These are phyloP conservation scores for Vaccinium myrtillus DNA, from an alignment of 148 eudicot species.

Conservation along the genomic window DNA sequence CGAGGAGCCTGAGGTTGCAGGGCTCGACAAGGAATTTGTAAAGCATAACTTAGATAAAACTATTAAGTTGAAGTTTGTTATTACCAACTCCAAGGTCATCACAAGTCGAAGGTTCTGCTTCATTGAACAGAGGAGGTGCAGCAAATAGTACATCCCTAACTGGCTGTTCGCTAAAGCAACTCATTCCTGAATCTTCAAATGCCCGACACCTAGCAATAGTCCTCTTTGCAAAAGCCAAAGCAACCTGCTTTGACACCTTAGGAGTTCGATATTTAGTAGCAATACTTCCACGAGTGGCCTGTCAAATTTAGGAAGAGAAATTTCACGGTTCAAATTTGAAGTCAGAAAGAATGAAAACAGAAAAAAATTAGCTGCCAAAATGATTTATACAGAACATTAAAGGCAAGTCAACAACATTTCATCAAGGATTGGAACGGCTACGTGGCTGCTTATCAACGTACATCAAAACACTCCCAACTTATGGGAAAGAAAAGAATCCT, in stretches of 20 bases:
- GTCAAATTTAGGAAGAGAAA: conserved; percentile 22
- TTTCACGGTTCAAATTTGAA: conserved; percentile 6
- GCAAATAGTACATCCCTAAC: conserved; percentile 56
- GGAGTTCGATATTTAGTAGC: conserved; percentile 63
- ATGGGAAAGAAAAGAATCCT: not conserved
- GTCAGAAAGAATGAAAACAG: not conserved
- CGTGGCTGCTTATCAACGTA: not conserved
- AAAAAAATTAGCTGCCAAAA: not conserved
- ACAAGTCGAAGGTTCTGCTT: conserved; percentile 32
- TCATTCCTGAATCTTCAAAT: conserved; percentile 62
- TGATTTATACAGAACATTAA: not conserved
- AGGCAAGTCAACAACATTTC: not conserved
- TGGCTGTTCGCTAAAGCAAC: conserved; percentile 80
- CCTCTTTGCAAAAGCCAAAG: conserved; percentile 78
- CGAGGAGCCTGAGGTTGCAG: not conserved
- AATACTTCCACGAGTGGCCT: conserved; percentile 79
- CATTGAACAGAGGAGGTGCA: conserved; percentile 39
- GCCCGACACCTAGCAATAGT: conserved; percentile 68
- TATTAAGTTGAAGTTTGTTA: not conserved
- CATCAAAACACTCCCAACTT: not conserved
- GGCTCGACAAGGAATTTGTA: not conserved
- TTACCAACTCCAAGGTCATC: conserved; percentile 29
- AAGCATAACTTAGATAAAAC: conserved; percentile 4
- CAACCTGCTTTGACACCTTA: conserved; percentile 76
- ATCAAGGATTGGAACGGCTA: not conserved